phyloP scores from a whole-genome alignment of 331 rosid genomes.

The Malus hybrid region DNA sequence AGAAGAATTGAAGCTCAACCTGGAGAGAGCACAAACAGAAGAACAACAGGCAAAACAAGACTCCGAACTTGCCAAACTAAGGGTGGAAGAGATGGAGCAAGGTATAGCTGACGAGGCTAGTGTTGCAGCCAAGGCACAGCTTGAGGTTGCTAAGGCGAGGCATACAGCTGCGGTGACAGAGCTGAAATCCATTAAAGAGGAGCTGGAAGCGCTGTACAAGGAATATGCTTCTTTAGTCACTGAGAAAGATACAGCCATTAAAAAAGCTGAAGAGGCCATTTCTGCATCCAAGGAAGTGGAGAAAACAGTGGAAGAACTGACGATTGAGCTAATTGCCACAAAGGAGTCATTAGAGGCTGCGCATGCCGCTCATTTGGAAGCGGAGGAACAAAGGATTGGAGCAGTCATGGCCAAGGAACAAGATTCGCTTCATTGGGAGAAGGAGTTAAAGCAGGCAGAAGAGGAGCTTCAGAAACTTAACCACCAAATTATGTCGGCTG shows the following conservation, averaged over 20 bases:
- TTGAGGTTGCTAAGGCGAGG: constrained; percentile 88
- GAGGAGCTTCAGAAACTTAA: constrained; percentile 72
- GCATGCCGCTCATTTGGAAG: constrained; percentile 86
- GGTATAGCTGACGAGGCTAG: constrained; percentile 81
- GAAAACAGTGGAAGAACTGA: constrained; percentile 77
- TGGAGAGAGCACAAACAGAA: constrained; percentile 89
- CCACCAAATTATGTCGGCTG: constrained; percentile 58
- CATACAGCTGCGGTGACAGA: constrained; percentile 70
- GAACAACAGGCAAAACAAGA: constrained; percentile 93
- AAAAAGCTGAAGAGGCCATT: constrained; percentile 70
- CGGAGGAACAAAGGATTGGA: constrained; percentile 88
- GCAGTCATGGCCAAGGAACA: constrained; percentile 86
- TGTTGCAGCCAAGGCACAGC: constrained; percentile 94
- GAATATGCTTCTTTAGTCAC: constrained; percentile 59
- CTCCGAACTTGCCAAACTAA: constrained; percentile 89
- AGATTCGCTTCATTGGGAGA: constrained; percentile 86
- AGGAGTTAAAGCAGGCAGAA: constrained; percentile 82
- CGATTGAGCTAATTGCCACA: constrained; percentile 66
- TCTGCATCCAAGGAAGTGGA: constrained; percentile 71
- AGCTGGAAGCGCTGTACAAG: constrained; percentile 52
- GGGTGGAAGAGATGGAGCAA: constrained; percentile 98
- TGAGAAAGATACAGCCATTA: constrained; percentile 67
- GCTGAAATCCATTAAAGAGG: constrained; percentile 66
- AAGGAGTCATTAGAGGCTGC: constrained; percentile 81
- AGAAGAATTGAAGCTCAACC: constrained; percentile 76